Evolutionary conservation across 139 green algal genomes (phyloP).

Genomic region (Gonium pectorale): DNA sequence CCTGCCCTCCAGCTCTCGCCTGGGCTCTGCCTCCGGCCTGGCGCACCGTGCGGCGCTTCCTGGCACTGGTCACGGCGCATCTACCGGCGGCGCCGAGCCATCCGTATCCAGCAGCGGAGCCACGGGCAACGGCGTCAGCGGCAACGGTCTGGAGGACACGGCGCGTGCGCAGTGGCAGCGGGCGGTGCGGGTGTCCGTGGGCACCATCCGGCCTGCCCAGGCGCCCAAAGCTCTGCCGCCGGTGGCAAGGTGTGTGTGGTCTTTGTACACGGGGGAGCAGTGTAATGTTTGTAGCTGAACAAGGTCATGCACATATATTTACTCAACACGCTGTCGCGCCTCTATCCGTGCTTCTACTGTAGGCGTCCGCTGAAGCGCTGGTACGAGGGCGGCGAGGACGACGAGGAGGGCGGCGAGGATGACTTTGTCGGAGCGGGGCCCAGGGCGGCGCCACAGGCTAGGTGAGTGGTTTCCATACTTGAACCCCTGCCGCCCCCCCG

Average conservation of each 20-base stretch:
- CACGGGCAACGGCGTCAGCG: neutral
- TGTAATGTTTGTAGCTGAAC: no score
- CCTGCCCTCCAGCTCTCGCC: neutral
- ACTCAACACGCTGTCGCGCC: no score
- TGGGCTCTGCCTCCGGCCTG: no score
- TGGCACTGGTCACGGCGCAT: no score
- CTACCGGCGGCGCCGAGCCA: neutral
- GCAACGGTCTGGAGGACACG: neutral
- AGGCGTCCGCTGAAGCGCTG: conserved; percentile 12
- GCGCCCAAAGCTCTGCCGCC: neutral
- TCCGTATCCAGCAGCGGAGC: neutral
- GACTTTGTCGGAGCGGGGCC: neutral
- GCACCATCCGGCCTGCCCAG: conserved; percentile 10
- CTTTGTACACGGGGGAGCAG: no score
- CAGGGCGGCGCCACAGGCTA: no score
- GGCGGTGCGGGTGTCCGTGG: conserved; percentile 20
- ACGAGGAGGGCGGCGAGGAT: neutral
- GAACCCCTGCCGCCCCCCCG: no score
- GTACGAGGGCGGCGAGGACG: conserved; percentile 24
- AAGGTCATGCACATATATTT: no score
- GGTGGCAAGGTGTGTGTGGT: no score
- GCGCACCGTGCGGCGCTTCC: no score
- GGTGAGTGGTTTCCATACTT: no score
- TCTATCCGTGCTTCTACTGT: neutral
- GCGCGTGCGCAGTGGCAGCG: conserved; percentile 19